Evolutionary conservation across 768 basidiomycete genomes (phyloP).

Genomic region (Lepiota venenata): DNA sequence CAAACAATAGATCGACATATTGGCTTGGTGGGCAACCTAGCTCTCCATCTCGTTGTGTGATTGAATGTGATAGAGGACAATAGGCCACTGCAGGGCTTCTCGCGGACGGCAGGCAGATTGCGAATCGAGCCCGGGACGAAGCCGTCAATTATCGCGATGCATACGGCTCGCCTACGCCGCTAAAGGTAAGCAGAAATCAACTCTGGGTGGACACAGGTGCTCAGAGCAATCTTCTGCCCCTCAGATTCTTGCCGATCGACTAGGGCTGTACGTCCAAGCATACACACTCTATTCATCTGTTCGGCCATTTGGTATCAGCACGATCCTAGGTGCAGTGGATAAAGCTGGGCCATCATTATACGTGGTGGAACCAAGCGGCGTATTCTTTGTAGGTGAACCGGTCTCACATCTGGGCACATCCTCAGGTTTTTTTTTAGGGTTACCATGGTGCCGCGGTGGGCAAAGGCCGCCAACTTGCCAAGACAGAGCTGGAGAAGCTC

Average conservation of each 20-base stretch:
- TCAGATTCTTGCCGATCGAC: constrained; percentile 57
- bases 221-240: background rate
- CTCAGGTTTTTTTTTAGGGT: constrained; percentile 48
- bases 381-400: constrained; percentile 66
- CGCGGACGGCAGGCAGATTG: constrained; percentile 89
- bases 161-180: constrained; percentile 70
- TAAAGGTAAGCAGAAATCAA: constrained; percentile 58
- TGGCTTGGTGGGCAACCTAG: constrained; percentile 61
- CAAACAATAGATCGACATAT: constrained; percentile 92
- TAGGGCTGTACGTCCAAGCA: constrained; percentile 88
- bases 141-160: constrained; percentile 67
- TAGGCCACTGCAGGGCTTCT: constrained; percentile 93
- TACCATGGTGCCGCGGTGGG: constrained; percentile 97
- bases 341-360: constrained; percentile 83
- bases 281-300: constrained; percentile 99
- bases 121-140: constrained; percentile 83
- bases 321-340: constrained; percentile 88
- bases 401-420: background rate
- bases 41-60: background rate
- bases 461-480: constrained; percentile 96
- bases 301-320: constrained; percentile 93
- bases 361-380: constrained; percentile 93
- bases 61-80: constrained; percentile 10
- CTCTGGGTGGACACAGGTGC: background rate
- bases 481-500: constrained; percentile 97